A percentile compares a stretch with the other conserved stretches of the same genome.
Evolutionary conservation across 1,284 basidiomycete species (phyloP).

Genomic region (Phellinidium pouzarii): DNA sequence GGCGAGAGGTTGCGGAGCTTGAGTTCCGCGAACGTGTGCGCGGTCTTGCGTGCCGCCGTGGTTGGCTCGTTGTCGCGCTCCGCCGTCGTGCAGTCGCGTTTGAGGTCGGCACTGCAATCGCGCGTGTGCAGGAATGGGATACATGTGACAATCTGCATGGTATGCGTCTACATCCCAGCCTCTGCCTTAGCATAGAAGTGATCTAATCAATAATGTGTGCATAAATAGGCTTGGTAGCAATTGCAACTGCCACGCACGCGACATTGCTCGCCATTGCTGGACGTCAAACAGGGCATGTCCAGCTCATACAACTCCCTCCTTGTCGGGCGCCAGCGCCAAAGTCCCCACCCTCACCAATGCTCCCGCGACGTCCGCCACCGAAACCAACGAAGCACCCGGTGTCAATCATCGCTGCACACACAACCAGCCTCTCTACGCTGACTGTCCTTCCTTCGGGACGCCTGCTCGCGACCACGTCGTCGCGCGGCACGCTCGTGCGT

Average conservation of each 20-base stretch:
- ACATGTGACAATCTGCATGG: constrained; percentile 86
- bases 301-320: constrained; percentile 80
- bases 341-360: constrained; percentile 35
- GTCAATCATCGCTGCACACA: constrained; percentile 84
- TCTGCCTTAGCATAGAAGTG: constrained; percentile 16
- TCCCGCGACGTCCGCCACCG: constrained; percentile 38
- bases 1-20: constrained; percentile 77
- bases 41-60: constrained; percentile 72
- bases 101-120: constrained; percentile 54
- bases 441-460: constrained; percentile 74
- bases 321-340: constrained; percentile 51
- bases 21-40: constrained; percentile 87
- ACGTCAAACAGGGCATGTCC: constrained; percentile 85
- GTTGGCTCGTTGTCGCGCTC: constrained; percentile 81
- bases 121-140: constrained; percentile 76
- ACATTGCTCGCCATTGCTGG: constrained; percentile 85
- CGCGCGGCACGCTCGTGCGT: constrained; percentile 80
- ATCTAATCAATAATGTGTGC: constrained; percentile 4
- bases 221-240: constrained; percentile 67
- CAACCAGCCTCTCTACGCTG: constrained; percentile 71
- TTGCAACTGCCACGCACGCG: constrained; percentile 72
- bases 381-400: constrained; percentile 56
- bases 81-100: constrained; percentile 77
- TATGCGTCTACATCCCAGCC: constrained; percentile 30
- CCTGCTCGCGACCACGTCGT: constrained; percentile 80